Evolutionary conservation across 208 protist species (phyloP).

Genomic region (Crithidia sp.): DNA sequence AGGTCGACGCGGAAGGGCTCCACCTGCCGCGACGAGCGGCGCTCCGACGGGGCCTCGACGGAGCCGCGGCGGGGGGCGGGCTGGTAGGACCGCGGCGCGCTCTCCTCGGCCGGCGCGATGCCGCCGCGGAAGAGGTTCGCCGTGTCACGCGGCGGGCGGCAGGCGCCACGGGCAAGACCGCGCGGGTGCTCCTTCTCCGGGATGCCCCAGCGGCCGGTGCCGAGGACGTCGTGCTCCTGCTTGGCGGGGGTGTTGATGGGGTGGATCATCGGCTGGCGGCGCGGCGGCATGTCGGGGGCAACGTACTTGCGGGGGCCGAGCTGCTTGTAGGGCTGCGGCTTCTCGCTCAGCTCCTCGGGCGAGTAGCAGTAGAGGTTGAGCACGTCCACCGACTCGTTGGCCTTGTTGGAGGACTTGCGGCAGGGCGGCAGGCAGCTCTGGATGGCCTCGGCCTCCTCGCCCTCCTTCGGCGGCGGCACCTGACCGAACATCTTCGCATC

Average conservation of each 20-base stretch:
- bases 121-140: slow-evolving; percentile 47
- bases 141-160: slow-evolving; percentile 54
- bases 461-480: slow-evolving; percentile 18
- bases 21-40: slow-evolving; percentile 11
- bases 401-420: slow-evolving; percentile 45
- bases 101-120: neutral
- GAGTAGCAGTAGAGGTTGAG: slow-evolving; percentile 78
- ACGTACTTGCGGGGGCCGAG: slow-evolving; percentile 59
- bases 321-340: slow-evolving; percentile 41
- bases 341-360: slow-evolving; percentile 69
- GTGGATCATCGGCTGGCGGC: slow-evolving; percentile 42
- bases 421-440: slow-evolving; percentile 34
- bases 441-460: slow-evolving; percentile 4
- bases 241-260: slow-evolving; percentile 69
- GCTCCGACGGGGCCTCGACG: neutral
- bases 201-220: slow-evolving; percentile 66
- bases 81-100: slow-evolving; percentile 1
- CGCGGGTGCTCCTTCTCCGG: slow-evolving; percentile 41
- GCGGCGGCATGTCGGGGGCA: slow-evolving; percentile 56
- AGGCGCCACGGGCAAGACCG: slow-evolving; percentile 45
- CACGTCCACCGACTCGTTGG: slow-evolving; percentile 79
- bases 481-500: slow-evolving; percentile 36
- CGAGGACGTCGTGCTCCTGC: slow-evolving; percentile 82
- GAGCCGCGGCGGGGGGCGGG: slow-evolving; percentile 8
- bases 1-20: neutral